A percentile compares a stretch with the other conserved stretches of the same genome.
These are phyloP conservation scores for Chalaropsis ovoidea DNA, from an alignment of 2,329 filamentous ascomycete genomes.

Conservation along the genomic window DNA sequence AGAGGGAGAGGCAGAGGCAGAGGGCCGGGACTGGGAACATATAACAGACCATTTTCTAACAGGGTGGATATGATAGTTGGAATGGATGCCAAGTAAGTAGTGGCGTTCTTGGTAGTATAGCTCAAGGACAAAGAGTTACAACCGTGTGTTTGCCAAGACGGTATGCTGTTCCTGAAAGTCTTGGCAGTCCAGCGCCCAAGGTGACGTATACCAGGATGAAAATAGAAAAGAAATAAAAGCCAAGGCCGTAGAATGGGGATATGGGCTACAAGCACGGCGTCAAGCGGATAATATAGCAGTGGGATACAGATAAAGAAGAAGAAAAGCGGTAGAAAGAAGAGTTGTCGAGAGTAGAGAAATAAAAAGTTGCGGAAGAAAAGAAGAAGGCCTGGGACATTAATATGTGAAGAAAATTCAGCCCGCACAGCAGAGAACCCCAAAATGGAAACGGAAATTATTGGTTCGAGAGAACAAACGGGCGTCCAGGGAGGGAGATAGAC, in stretches of 20 bases:
- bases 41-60: neutral
- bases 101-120: neutral
- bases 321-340: neutral
- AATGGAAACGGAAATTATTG: slow-evolving; percentile 6
- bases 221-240: neutral
- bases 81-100: neutral
- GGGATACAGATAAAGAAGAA: neutral
- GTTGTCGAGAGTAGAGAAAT: slow-evolving; percentile 1
- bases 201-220: slow-evolving; percentile 7
- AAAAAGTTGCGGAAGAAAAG: neutral
- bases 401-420: neutral
- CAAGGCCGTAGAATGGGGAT: neutral
- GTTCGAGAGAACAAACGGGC: neutral
- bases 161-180: slow-evolving; percentile 9
- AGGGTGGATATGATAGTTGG: neutral
- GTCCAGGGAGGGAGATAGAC: neutral
- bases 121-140: neutral
- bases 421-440: neutral
- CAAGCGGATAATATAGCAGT: neutral
- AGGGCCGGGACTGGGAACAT: neutral
- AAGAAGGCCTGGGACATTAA: slow-evolving; percentile 1
- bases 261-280: neutral
- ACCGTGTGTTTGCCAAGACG: neutral
- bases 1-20: neutral
- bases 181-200: slow-evolving; percentile 2